Evolutionary conservation across 306 rosid genomes (phyloP).

Genomic region (Albizia julibrissin): DNA sequence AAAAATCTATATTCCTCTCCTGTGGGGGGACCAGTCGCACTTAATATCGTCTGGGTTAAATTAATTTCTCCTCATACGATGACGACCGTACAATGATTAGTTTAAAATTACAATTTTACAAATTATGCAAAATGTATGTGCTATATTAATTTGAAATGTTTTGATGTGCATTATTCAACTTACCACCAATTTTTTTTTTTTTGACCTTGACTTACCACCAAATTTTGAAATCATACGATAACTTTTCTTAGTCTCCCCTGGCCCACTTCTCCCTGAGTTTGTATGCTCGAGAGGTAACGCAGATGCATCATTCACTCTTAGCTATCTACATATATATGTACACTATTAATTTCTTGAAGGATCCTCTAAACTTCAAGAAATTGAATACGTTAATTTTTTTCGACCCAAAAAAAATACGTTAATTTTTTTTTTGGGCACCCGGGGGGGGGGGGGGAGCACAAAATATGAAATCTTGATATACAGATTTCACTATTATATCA

Average conservation of each 20-base stretch:
- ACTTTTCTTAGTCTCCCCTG: too few relatives aligned
- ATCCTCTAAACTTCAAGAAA: background rate
- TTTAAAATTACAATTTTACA: background rate
- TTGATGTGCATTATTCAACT: background rate
- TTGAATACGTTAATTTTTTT: background rate
- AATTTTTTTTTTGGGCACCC: too few relatives aligned
- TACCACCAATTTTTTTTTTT: too few relatives aligned
- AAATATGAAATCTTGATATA: background rate
- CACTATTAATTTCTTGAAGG: background rate
- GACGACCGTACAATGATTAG: background rate
- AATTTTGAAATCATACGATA: too few relatives aligned
- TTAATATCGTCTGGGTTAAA: background rate
- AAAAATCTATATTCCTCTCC: background rate
- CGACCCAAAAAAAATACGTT: too few relatives aligned
- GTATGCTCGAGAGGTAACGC: too few relatives aligned
- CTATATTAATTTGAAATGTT: background rate
- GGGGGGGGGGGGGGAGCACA: background rate
- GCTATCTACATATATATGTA: too few relatives aligned
- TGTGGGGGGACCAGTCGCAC: conserved; percentile 9
- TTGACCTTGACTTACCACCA: too few relatives aligned
- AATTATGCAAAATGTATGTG: background rate
- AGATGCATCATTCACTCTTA: too few relatives aligned
- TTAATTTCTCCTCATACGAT: conserved; percentile 15
- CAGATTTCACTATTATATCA: background rate
- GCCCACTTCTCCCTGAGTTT: too few relatives aligned